Evolutionary conservation across 148 eudicot species (phyloP).

Genomic region (Vaccinium myrtillus): DNA sequence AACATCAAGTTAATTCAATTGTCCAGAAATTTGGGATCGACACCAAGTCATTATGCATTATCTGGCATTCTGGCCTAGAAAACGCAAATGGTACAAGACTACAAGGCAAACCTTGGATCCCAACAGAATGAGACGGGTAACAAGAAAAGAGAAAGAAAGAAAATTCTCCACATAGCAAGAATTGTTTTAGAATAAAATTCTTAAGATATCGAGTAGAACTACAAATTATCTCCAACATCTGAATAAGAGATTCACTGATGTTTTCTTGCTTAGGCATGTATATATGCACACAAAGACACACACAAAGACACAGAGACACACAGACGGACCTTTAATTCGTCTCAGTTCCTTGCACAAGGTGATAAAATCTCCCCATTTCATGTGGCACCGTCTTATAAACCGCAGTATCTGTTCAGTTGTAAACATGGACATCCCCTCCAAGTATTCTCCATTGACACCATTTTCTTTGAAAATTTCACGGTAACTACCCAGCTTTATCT

Average conservation of each 20-base stretch:
- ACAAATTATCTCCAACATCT: not conserved
- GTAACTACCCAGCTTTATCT: slow-evolving; percentile 83
- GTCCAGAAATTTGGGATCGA: not conserved
- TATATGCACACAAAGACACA: not conserved
- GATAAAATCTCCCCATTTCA: slow-evolving; percentile 99
- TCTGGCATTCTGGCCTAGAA: not conserved
- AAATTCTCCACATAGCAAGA: not conserved
- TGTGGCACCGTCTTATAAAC: slow-evolving; percentile 93
- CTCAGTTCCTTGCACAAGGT: slow-evolving; percentile 95
- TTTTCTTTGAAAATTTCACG: slow-evolving; percentile 75
- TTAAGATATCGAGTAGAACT: too few species aligned
- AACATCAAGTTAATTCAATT: not conserved
- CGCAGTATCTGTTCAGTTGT: slow-evolving; percentile 93
- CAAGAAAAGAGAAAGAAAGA: not conserved
- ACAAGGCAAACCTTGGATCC: not conserved
- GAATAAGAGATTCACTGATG: not conserved
- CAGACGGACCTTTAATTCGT: slow-evolving; percentile 73
- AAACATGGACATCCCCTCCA: slow-evolving; percentile 99
- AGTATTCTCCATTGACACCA: slow-evolving; percentile 92
- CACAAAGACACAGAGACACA: slow-evolving; percentile 2
- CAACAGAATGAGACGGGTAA: not conserved
- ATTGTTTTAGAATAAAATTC: not conserved
- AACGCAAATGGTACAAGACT: too few species aligned
- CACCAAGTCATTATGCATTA: not conserved
- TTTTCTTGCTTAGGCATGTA: not conserved